Base-by-base conservation (phyloP, 768 basidiomycete species). In the Pisolithus albus region DNA sequence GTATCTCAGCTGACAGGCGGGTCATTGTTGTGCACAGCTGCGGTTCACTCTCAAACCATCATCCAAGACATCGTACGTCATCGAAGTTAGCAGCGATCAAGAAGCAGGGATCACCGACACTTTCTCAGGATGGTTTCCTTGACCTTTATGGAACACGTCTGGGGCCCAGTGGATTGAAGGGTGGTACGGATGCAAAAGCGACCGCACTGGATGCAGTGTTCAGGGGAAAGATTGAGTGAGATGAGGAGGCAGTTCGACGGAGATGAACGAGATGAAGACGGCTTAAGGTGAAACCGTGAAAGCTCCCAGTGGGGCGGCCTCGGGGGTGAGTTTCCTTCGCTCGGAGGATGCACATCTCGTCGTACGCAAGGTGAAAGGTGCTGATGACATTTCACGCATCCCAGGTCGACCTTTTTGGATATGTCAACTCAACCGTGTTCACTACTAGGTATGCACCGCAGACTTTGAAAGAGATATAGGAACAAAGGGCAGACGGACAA, bases 381-480 rank as follows among this genome's bases (percentile, higher is more conserved):
- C 41, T 23, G 13, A 24, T 42, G 21, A 42, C 23, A 21, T 1
- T 42, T 19, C 23, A 55, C 57, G n/a, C 61, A 0, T 57, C 34
- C 34, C 34, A 66, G 68, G 21, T 53, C 63, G 43, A 73, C 74
- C 26, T 5, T 26, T 5, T 47, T 69, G 1, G 76, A 82, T 57
- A 69, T 74, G 3, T 73, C 72, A 1, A 75, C 77, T 3, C 92
- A 95, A 64, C 75, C 97, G 1, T 98, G 96, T n/a, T n/a, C 95
- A 97, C 96, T 37, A 86, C 85, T 32, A 83, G 92, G 9, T 99
- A 99, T 64, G 95, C 96, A 0, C 96, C 96, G 1, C 81, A 84
- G 56, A 78, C 76, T 3, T 57, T 93, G 51, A 93, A 89, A 59
- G 92, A 99, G 51, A 80, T 99, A 16, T 96, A 95, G 96, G 7